Evolutionary conservation across 305 asterid genomes (phyloP).

Genomic region (Solanum hybrid): DNA sequence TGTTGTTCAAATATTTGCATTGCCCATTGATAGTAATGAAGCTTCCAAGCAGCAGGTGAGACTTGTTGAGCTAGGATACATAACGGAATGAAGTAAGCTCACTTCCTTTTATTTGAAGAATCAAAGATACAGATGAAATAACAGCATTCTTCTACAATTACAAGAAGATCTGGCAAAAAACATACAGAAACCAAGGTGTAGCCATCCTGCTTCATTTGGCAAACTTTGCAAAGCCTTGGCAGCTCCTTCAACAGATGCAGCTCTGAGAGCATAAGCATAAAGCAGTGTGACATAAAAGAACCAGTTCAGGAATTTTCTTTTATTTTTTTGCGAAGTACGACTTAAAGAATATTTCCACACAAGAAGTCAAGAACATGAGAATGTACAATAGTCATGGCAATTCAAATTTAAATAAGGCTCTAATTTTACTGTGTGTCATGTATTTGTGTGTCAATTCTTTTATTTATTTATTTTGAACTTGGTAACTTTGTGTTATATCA

Average conservation of each 20-base stretch:
- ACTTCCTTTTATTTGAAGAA: background rate
- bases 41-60: constrained; percentile 71
- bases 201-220: constrained; percentile 78
- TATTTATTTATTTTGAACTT: background rate
- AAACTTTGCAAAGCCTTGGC: constrained; percentile 64
- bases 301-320: background rate
- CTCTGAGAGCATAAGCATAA: constrained; percentile 42
- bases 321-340: background rate
- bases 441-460: background rate
- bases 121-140: constrained; percentile 8
- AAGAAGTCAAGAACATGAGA: background rate
- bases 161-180: constrained; percentile 5
- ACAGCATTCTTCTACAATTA: background rate
- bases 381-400: background rate
- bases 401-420: background rate
- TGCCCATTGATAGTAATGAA: constrained; percentile 91
- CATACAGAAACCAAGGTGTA: constrained; percentile 69
- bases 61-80: constrained; percentile 43
- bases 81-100: background rate
- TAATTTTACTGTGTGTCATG: background rate
- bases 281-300: background rate
- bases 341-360: background rate
- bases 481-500: background rate
- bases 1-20: constrained; percentile 94
- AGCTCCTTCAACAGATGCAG: constrained; percentile 81